Conservation (phyloP, 495 filamentous ascomycete species). For the Daldinia loculata region DNA sequence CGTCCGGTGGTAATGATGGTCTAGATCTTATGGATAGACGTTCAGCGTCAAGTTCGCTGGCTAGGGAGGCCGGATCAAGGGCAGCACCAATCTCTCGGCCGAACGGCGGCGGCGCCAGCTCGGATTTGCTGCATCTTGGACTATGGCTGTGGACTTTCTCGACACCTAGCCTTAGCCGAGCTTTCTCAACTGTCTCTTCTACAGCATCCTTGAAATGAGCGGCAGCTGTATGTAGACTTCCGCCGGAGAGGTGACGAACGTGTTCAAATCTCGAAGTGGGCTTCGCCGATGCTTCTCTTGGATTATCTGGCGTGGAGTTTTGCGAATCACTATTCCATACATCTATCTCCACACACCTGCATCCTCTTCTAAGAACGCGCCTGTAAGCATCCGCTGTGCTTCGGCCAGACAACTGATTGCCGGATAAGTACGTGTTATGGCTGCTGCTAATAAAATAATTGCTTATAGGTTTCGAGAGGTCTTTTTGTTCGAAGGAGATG, state of each 20-base stretch:
- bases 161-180: constrained; percentile 39
- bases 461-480: constrained; percentile 67
- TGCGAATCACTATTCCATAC: constrained; percentile 82
- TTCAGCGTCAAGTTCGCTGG: constrained; percentile 16
- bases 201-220: constrained; percentile 48
- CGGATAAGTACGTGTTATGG: constrained; percentile 94
- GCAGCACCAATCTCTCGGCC: constrained; percentile 19
- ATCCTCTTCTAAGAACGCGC: constrained; percentile 73
- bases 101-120: constrained; percentile 26
- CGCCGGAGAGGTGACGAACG: constrained; percentile 48
- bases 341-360: constrained; percentile 94
- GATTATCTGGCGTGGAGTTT: constrained; percentile 31
- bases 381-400: constrained; percentile 83
- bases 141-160: constrained; percentile 46
- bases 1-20: constrained; percentile 53
- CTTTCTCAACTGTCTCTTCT: constrained; percentile 48
- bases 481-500: constrained; percentile 38
- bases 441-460: constrained; percentile 93
- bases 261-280: constrained; percentile 40
- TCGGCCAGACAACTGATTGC: constrained; percentile 84
- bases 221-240: constrained; percentile 46
- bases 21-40: constrained; percentile 36
- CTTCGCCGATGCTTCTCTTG: constrained; percentile 28
- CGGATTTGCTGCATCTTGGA: constrained; percentile 49
- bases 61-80: constrained; percentile 13